These are phyloP conservation scores for Chytridium lagenaria DNA, from an alignment of 371 early-diverging fungal species.

Conservation along the genomic window DNA sequence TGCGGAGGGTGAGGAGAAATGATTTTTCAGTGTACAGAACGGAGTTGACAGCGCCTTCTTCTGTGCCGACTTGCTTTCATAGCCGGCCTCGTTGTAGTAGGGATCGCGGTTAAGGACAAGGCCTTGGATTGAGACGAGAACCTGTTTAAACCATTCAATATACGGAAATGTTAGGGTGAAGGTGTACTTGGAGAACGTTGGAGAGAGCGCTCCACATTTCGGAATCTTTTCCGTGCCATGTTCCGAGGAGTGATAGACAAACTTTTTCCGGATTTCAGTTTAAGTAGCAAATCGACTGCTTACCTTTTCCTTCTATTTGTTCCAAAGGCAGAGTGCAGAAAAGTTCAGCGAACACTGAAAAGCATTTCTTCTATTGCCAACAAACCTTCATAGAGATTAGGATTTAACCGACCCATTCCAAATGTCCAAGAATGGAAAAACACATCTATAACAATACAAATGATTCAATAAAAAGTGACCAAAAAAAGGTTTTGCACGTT, in stretches of 20 bases:
- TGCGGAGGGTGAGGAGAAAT: constrained; percentile 50
- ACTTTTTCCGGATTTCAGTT: no score
- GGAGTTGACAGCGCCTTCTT: constrained; percentile 52
- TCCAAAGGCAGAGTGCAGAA: constrained; percentile 7
- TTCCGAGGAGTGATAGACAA: constrained; percentile 59
- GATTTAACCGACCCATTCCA: constrained; percentile 59
- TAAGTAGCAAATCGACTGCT: no score
- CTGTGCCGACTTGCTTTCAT: constrained; percentile 56
- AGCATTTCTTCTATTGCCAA: constrained; percentile 23
- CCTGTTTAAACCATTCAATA: constrained; percentile 27
- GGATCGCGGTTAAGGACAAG: constrained; percentile 60
- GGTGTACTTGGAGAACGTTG: constrained; percentile 54
- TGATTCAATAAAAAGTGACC: neutral
- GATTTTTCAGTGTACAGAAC: constrained; percentile 59
- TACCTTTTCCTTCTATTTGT: constrained; percentile 45
- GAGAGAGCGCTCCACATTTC: constrained; percentile 59
- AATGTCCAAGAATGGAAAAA: constrained; percentile 60
- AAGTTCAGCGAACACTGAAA: no score
- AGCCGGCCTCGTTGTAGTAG: constrained; percentile 65
- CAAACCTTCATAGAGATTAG: constrained; percentile 58
- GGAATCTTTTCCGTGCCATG: constrained; percentile 63
- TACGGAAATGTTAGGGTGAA: neutral
- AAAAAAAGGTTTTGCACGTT: neutral
- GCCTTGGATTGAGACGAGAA: constrained; percentile 60
- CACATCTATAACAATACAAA: constrained; percentile 29